These are phyloP conservation scores for Boletellus dicymbophilus DNA, from an alignment of 1,284 basidiomycete genomes.

Conservation along the genomic window DNA sequence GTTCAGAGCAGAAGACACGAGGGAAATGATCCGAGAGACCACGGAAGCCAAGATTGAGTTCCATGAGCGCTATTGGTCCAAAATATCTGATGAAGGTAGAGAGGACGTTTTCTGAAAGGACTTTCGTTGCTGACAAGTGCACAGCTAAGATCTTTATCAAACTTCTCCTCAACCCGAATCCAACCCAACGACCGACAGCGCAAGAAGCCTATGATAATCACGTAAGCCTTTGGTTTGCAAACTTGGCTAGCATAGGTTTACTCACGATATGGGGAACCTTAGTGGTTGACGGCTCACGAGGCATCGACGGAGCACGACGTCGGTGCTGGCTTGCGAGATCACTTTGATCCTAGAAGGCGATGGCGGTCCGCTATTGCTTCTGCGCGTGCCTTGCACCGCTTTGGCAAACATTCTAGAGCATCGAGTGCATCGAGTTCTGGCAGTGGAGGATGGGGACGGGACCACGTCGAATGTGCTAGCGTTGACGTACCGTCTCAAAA, in stretches of 20 bases:
- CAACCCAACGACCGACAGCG: constrained; percentile 73
- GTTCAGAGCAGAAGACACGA: constrained; percentile 84
- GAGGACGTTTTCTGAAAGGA: not conserved
- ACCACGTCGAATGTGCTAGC: constrained; percentile 16
- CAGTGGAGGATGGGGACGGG: constrained; percentile 35
- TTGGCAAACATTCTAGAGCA: constrained; percentile 43
- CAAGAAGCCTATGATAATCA: constrained; percentile 68
- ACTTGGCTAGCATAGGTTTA: not conserved
- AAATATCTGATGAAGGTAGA: constrained; percentile 74
- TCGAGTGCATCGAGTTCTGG: constrained; percentile 32
- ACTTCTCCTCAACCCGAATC: constrained; percentile 74
- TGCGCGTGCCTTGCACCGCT: constrained; percentile 55
- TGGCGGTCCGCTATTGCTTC: constrained; percentile 72
- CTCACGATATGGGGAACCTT: constrained; percentile 7
- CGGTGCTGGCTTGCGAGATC: constrained; percentile 65
- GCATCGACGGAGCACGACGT: constrained; percentile 74
- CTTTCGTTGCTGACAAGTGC: not conserved
- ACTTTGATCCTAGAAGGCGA: constrained; percentile 71
- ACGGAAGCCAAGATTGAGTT: constrained; percentile 85
- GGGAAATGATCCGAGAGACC: constrained; percentile 81
- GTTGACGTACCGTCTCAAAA: constrained; percentile 16
- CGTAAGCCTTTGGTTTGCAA: constrained; percentile 16
- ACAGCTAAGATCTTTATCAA: constrained; percentile 87
- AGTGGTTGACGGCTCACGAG: constrained; percentile 71
- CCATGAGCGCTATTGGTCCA: constrained; percentile 93